Base-by-base conservation (phyloP, 2,329 filamentous ascomycete genomes). In the Decorospora gaudefroyi region DNA sequence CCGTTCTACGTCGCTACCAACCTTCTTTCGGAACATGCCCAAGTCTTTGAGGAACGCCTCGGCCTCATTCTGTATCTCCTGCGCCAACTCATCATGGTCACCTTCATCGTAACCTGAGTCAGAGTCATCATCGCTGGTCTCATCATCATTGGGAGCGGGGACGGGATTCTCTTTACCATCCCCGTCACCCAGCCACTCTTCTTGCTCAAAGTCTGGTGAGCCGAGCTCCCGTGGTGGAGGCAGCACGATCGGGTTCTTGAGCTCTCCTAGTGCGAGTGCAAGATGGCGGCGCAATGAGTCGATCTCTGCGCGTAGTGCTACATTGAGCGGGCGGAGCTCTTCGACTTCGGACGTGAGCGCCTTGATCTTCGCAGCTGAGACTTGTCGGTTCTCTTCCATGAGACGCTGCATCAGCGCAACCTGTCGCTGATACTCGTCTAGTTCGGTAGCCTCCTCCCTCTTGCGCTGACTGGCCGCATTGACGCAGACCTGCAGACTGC, bases 401-500 rank as follows among this genome's bases (percentile, higher is more conserved):
- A 95, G 82, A 47, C 91, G 85, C 71, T 97, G 90, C 87, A 99
- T 90, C 43, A 86, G 83, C 33, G 83, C 80, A 12, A 99, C 93
- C 62, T 91, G 88, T 54, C 85, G 84, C 74, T 99, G 93, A 72
- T 97, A 99, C 70, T 96, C 90, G 61, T 97, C 93, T 16, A 99
- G 76, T 58, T 86, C 86, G 68, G 93, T 89, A 53, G 90, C 88
- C 54, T 84, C 86, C 59, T 91, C 88, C 67, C 88, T 86, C 71
- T 93, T 89, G 38, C 79, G 82, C 58, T 78, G 82, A 27, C 62
- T 73, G 59, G 74, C 80, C 53, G 72, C 68, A 51, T 78, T 84
- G 52, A 85, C 80, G 37, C 77, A 89, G 51, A 95, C 79, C 69
- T 97, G 92, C 37, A 99, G 78, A 18, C 79, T 74, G 13, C 90